Percentiles rank a stretch among this genome's conserved stretches.
These are phyloP conservation scores for Amanita polypyramis DNA, from an alignment of 768 basidiomycete genomes.

Conservation along the genomic window DNA sequence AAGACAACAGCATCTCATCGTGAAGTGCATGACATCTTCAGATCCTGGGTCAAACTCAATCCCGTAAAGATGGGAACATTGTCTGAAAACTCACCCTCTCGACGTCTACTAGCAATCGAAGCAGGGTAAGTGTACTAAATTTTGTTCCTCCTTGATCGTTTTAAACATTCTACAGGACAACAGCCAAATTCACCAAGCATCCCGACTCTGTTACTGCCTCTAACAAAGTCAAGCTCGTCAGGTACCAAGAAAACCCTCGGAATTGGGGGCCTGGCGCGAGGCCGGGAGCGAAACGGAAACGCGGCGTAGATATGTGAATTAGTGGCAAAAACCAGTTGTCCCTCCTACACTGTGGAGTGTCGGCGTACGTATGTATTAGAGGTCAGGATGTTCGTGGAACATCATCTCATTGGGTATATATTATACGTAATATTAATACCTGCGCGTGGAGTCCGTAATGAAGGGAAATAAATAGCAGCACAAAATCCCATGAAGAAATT, in stretches of 20 bases:
- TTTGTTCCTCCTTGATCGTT: not conserved
- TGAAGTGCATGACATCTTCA: constrained; percentile 73
- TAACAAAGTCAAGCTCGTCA: constrained; percentile 65
- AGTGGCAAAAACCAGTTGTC: not conserved
- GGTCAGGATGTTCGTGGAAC: not conserved
- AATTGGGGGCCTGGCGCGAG: constrained; percentile 88
- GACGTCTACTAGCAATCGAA: constrained; percentile 55
- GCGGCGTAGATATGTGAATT: constrained; percentile 14
- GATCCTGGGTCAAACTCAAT: constrained; percentile 73
- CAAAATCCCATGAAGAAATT: constrained; percentile 5
- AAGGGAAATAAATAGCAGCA: constrained; percentile 4
- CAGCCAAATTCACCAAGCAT: constrained; percentile 72
- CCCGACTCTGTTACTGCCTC: constrained; percentile 50
- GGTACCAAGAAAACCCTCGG: constrained; percentile 89
- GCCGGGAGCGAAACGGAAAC: constrained; percentile 38
- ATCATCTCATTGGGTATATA: not conserved
- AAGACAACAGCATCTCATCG: constrained; percentile 75
- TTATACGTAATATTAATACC: constrained; percentile 1
- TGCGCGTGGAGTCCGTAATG: not conserved
- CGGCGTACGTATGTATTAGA: not conserved
- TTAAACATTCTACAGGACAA: constrained; percentile 24
- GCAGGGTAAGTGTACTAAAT: constrained; percentile 37
- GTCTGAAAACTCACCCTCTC: constrained; percentile 60
- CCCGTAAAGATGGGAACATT: constrained; percentile 84
- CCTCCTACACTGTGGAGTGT: not conserved